These are phyloP conservation scores for Aspergillus flavus DNA, from an alignment of 2,329 filamentous ascomycete genomes.

Conservation along the genomic window DNA sequence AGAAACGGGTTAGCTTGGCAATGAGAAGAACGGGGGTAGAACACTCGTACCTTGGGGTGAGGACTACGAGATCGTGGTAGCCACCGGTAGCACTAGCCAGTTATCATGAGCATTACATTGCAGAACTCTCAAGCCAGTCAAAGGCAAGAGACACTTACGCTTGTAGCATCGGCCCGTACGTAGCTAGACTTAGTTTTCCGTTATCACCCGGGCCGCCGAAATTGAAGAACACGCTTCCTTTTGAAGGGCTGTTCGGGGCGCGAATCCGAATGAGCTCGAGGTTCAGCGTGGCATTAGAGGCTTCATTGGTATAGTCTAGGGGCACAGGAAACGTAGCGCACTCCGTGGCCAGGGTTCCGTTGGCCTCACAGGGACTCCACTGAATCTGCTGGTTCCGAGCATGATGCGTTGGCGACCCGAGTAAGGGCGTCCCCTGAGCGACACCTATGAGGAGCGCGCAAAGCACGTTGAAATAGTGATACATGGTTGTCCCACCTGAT, in stretches of 20 bases:
- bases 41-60: neutral
- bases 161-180: neutral
- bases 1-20: neutral
- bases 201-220: constrained; percentile 36
- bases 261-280: constrained; percentile 31
- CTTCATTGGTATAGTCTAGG: constrained; percentile 35
- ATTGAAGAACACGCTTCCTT: constrained; percentile 38
- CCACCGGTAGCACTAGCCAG: neutral
- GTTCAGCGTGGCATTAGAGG: constrained; percentile 25
- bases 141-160: neutral
- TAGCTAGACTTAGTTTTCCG: constrained; percentile 10
- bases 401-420: neutral
- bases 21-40: neutral
- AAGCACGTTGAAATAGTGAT: neutral
- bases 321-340: constrained; percentile 38
- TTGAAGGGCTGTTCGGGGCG: constrained; percentile 29
- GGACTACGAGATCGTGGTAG: neutral
- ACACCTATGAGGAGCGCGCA: neutral
- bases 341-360: constrained; percentile 10
- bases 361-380: neutral
- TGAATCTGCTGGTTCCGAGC: too few species aligned
- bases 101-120: neutral
- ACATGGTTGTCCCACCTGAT: neutral
- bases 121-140: too few species aligned
- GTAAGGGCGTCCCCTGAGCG: neutral